phyloP scores from a whole-genome alignment of 2,329 filamentous ascomycete genomes.

The Thielaviopsis ethacetica region DNA sequence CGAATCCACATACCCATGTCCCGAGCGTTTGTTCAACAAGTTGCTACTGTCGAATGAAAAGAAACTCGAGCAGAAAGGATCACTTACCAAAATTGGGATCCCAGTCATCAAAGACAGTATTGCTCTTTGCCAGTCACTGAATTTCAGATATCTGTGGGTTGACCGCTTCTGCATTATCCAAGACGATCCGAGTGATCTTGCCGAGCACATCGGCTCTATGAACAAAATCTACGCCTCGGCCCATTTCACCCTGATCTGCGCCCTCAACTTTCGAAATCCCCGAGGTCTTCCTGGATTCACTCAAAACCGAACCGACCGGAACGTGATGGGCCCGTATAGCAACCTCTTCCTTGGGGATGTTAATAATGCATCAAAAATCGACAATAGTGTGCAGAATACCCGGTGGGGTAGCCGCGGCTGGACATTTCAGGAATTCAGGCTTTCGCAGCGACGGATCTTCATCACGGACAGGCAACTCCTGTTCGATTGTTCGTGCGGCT shows the following conservation, averaged over 20 bases:
- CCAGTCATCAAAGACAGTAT: constrained; percentile 24
- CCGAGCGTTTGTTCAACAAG: background rate
- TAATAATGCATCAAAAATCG: background rate
- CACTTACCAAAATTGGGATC: background rate
- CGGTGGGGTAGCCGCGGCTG: constrained; percentile 12
- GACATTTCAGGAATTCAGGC: constrained; percentile 4
- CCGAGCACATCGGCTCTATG: constrained; percentile 26
- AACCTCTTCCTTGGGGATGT: background rate
- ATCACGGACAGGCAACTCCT: background rate
- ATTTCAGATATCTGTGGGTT: constrained; percentile 28
- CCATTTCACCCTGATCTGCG: constrained; percentile 25
- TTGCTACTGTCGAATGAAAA: background rate
- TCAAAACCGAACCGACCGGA: background rate
- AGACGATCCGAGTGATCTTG: constrained; percentile 23
- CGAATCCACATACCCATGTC: constrained; percentile 12
- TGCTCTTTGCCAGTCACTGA: constrained; percentile 25
- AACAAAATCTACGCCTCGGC: constrained; percentile 27
- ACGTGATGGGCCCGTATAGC: background rate
- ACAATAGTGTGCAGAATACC: constrained; percentile 22
- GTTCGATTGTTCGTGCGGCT: constrained; percentile 4
- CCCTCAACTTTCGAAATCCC: background rate
- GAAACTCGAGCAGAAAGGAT: background rate
- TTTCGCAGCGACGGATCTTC: background rate
- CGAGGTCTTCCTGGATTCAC: background rate
- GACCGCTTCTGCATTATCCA: constrained; percentile 29